Percentiles rank a stretch among this genome's conserved stretches.
Conservation (phyloP, 208 protist genomes). For the Blastocrithidia nonstop region DNA sequence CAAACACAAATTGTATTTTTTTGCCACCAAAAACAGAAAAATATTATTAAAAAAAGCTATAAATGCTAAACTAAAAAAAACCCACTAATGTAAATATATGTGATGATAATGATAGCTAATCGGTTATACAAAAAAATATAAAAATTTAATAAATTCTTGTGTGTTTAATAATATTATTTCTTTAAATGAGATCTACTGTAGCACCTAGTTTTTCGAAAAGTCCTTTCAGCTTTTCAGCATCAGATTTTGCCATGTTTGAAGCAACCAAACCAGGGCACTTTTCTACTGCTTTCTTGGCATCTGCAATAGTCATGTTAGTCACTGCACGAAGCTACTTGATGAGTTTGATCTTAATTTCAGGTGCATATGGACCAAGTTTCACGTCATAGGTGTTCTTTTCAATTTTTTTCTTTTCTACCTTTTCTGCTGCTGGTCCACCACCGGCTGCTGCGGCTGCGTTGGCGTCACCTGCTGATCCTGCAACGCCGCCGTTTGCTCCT, state of each 20-base stretch:
- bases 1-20: no score
- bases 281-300: constrained; percentile 82
- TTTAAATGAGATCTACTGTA: constrained; percentile 76
- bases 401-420: constrained; percentile 83
- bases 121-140: neutral
- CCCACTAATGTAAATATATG: no score
- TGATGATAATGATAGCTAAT: neutral
- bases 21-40: no score
- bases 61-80: no score
- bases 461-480: constrained; percentile 15
- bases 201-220: constrained; percentile 82
- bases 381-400: constrained; percentile 82
- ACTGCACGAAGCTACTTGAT: constrained; percentile 85
- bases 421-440: constrained; percentile 22
- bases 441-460: constrained; percentile 13
- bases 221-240: constrained; percentile 81
- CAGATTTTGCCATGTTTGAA: constrained; percentile 73
- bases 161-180: constrained; percentile 2
- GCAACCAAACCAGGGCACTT: constrained; percentile 81
- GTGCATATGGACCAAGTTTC: constrained; percentile 70
- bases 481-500: constrained; percentile 7
- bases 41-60: no score
- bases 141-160: neutral
- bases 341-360: constrained; percentile 82
- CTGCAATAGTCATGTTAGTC: constrained; percentile 68